Base-by-base conservation (phyloP, 2,329 filamentous ascomycete genomes). In the Cryphonectria parasitica region DNA sequence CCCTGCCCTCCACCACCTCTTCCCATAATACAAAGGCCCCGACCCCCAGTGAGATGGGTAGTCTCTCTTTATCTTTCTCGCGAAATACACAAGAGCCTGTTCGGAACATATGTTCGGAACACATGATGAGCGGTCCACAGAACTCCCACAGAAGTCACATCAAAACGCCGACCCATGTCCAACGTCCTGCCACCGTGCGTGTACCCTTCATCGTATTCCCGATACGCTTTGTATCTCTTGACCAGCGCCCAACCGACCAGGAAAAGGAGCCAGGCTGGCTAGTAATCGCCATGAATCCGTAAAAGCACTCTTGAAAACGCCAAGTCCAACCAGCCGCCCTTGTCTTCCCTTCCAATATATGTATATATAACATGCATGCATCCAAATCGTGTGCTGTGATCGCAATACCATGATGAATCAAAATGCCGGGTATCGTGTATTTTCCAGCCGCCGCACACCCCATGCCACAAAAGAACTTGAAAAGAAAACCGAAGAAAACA, bases 361-460 rank as follows among this genome's bases (percentile, higher is more conserved):
- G 34, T 62, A 41, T 45, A 19, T 62, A 34, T 28, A 17, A 64
- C 61, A 56, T 66, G 63, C 39, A 66, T 52, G 7, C 36, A 64
- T 61, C 19, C 43, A 43, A 66, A 39, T 36, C 69, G 49, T 72
- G 63, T 69, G 25, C 62, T 60, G 63, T 61, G 52, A 45, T 52
- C 31, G 36, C 56, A n/a, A 62, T 41, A 19, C 64, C 36, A 66
- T 52, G 25, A 56, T 70, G 36, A 67, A 65, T n/a, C 41, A 64
- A 45, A 52, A 70, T 70, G 68, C 71, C 68, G 68, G 71, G 71
- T 72, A 72, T 70, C 71, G 71, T 72, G 17, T 72, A 70, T 72
- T 68, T 72, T 72, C 68, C 71, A 64, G 63, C 43, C 63, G 43
- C 25, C 39, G 22, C 6, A 34, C 15, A 17, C 61, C 19, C 31